phyloP scores from a whole-genome alignment of 306 rosid genomes.

The Prunus davidiana region DNA sequence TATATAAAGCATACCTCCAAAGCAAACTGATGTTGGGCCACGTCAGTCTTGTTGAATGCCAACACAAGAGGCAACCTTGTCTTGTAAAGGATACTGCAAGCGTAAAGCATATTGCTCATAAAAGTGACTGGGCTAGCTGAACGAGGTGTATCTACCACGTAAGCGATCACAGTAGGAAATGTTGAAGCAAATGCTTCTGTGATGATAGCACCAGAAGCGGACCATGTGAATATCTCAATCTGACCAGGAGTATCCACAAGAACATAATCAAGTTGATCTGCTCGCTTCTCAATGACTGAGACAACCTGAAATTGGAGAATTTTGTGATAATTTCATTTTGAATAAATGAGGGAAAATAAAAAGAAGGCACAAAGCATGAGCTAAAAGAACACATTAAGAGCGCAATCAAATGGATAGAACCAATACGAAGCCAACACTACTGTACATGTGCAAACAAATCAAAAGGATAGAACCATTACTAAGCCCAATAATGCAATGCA shows the following conservation, averaged over 20 bases:
- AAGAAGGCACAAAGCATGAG: neutral
- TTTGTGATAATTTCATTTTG: conserved; percentile 6
- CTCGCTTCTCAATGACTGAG: conserved; percentile 74
- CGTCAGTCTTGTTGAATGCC: conserved; percentile 83
- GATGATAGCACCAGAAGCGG: conserved; percentile 94
- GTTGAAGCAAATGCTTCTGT: conserved; percentile 99
- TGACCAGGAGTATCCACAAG: conserved; percentile 96
- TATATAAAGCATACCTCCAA: conserved; percentile 59
- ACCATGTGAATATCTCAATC: conserved; percentile 97
- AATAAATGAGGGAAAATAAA: neutral
- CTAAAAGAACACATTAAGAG: neutral
- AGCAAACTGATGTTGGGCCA: conserved; percentile 84
- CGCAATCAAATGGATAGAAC: neutral
- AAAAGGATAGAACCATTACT: neutral
- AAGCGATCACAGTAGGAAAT: conserved; percentile 83
- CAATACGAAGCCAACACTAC: neutral
- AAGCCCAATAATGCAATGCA: neutral
- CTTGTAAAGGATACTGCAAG: conserved; percentile 89
- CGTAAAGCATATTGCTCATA: conserved; percentile 98
- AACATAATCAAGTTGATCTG: conserved; percentile 90
- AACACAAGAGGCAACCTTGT: conserved; percentile 83
- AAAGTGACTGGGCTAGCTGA: conserved; percentile 77
- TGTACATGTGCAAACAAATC: neutral
- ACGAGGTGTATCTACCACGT: conserved; percentile 87
- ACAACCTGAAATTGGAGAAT: conserved; percentile 56